Percentiles rank a stretch among this genome's conserved stretches.
These are phyloP conservation scores for Paragyromitra xinjiangensis DNA, from an alignment of 495 filamentous ascomycete species.

Conservation along the genomic window DNA sequence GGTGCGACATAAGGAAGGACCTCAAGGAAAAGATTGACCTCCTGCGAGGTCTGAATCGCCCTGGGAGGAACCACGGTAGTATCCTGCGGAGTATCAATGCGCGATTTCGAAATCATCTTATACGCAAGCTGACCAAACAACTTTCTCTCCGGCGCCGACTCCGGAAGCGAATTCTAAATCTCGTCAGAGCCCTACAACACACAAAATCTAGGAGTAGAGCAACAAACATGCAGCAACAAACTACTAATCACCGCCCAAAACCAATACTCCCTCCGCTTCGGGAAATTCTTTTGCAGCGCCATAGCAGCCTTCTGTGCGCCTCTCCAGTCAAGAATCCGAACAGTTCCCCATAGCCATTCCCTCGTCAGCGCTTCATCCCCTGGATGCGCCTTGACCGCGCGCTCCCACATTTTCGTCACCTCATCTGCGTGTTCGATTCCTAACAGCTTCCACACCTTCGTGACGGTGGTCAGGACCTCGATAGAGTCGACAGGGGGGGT, in stretches of 20 bases:
- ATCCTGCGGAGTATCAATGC: slow-evolving; percentile 63
- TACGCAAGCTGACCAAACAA: slow-evolving; percentile 69
- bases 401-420: slow-evolving; percentile 65
- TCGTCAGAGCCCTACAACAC: slow-evolving; percentile 51
- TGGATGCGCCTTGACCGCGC: slow-evolving; percentile 64
- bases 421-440: slow-evolving; percentile 48
- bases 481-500: slow-evolving; percentile 65
- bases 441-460: slow-evolving; percentile 51
- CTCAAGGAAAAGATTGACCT: slow-evolving; percentile 66
- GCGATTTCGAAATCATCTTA: slow-evolving; percentile 68
- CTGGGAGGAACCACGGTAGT: slow-evolving; percentile 59
- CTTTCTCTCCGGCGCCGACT: slow-evolving; percentile 64
- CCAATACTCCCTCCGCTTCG: slow-evolving; percentile 66
- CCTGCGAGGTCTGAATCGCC: slow-evolving; percentile 66
- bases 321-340: slow-evolving; percentile 65
- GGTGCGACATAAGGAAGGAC: slow-evolving; percentile 60
- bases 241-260: slow-evolving; percentile 68
- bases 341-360: slow-evolving; percentile 65
- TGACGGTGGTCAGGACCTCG: slow-evolving; percentile 61
- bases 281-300: slow-evolving; percentile 68
- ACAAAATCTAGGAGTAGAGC: not conserved
- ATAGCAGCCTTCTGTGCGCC: slow-evolving; percentile 71
- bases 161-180: slow-evolving; percentile 55
- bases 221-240: slow-evolving; percentile 59
- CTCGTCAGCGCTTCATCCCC: slow-evolving; percentile 65